Conservation (phyloP, 2,329 filamentous ascomycete species). For the Neodidymelliopsis sp. region DNA sequence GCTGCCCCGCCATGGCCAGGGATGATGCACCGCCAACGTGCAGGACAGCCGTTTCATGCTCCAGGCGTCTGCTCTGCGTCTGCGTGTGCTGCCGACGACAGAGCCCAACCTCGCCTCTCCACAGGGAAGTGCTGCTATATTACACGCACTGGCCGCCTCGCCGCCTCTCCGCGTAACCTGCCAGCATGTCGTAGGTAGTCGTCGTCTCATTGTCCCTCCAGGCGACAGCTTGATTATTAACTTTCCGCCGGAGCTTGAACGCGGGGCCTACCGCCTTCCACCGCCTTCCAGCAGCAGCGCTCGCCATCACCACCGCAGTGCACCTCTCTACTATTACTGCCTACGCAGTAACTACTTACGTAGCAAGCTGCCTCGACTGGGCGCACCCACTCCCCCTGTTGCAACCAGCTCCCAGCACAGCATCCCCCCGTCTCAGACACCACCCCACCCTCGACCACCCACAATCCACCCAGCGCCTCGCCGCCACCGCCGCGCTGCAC, state of each 20-base stretch:
- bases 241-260: constrained; percentile 23
- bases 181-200: constrained; percentile 30
- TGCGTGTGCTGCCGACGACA: constrained; percentile 26
- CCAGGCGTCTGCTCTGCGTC: constrained; percentile 27
- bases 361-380: constrained; percentile 30
- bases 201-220: constrained; percentile 5
- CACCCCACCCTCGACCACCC: constrained; percentile 33
- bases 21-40: constrained; percentile 27
- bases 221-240: constrained; percentile 35
- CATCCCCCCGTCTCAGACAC: constrained; percentile 24
- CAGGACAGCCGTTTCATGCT: constrained; percentile 21
- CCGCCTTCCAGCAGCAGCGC: constrained; percentile 33
- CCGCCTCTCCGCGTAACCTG: constrained; percentile 16
- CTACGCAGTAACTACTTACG: no score
- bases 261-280: constrained; percentile 38
- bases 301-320: constrained; percentile 9
- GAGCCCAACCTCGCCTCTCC: constrained; percentile 28
- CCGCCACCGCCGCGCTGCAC: constrained; percentile 20
- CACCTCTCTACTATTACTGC: no score
- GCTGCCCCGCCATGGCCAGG: constrained; percentile 24
- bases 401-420: constrained; percentile 24
- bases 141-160: constrained; percentile 23
- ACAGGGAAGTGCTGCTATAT: constrained; percentile 23
- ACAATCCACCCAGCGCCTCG: constrained; percentile 13
- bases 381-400: constrained; percentile 25